A percentile compares a stretch with the other conserved stretches of the same genome.
Evolutionary conservation across 176 grass and related monocot species (phyloP).

Genomic region (Alopecurus myosuroides): DNA sequence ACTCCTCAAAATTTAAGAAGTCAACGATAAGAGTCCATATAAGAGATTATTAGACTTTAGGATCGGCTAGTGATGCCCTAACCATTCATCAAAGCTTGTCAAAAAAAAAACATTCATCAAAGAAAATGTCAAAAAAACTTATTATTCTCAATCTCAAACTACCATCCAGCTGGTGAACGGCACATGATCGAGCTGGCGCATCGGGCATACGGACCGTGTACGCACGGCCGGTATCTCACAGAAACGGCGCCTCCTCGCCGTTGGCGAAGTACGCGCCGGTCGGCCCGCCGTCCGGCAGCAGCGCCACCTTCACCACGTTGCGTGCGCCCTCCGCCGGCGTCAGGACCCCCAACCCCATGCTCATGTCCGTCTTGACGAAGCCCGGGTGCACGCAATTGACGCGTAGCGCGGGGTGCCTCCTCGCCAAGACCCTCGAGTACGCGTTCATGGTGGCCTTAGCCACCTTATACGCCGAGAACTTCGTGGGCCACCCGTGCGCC

Average conservation of each 20-base stretch:
- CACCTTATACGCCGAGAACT: constrained; percentile 49
- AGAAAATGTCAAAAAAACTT: too few relatives aligned
- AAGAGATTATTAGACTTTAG: too few relatives aligned
- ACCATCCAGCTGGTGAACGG: neutral
- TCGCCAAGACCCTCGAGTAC: constrained; percentile 66
- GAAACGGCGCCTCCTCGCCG: constrained; percentile 37
- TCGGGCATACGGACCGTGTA: neutral
- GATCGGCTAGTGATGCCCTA: too few relatives aligned
- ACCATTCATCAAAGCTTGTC: too few relatives aligned
- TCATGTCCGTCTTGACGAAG: constrained; percentile 62
- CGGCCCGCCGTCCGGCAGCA: too few relatives aligned
- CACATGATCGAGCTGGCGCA: neutral
- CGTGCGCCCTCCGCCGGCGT: constrained; percentile 51
- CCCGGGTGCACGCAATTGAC: constrained; percentile 54
- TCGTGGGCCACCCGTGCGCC: constrained; percentile 42
- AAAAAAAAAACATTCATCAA: too few relatives aligned
- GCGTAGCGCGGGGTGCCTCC: constrained; percentile 31
- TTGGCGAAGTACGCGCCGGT: constrained; percentile 50
- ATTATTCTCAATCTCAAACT: too few relatives aligned
- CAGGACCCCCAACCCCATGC: constrained; percentile 30
- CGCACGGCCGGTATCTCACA: constrained; percentile 4
- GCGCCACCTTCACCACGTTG: constrained; percentile 43
- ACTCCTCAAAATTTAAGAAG: too few relatives aligned
- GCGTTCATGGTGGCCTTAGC: constrained; percentile 46
- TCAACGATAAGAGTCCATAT: too few relatives aligned